Conservation (phyloP, 2,329 filamentous ascomycete species). For the Samsoniella hepiali region DNA sequence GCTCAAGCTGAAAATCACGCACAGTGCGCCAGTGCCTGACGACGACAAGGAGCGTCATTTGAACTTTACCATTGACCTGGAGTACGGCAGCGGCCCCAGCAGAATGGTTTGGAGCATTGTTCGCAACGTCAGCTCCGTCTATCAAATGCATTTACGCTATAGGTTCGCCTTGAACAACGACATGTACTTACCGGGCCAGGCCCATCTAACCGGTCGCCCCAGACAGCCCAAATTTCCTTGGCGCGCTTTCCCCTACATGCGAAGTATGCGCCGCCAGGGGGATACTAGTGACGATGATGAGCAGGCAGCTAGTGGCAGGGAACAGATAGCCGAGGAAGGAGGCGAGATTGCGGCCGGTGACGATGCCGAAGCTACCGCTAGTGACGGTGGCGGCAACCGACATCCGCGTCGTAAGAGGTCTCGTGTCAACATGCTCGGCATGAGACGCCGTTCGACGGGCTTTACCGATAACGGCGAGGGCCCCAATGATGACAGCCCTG, state of each 20-base stretch:
- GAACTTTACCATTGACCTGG: constrained; percentile 85
- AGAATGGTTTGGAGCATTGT: constrained; percentile 96
- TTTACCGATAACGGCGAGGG: constrained; percentile 38
- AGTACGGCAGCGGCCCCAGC: constrained; percentile 93
- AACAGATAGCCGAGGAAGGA: constrained; percentile 30
- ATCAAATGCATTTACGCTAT: constrained; percentile 91
- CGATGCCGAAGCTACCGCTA: constrained; percentile 52
- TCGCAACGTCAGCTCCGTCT: constrained; percentile 82
- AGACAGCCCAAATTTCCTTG: constrained; percentile 89
- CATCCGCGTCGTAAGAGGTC: constrained; percentile 45
- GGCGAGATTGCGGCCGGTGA: constrained; percentile 58
- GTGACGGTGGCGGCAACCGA: constrained; percentile 32
- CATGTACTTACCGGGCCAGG: constrained; percentile 69
- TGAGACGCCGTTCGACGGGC: constrained; percentile 52
- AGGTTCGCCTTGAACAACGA: constrained; percentile 82
- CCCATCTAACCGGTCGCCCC: constrained; percentile 63
- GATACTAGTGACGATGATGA: constrained; percentile 78
- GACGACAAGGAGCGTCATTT: constrained; percentile 68
- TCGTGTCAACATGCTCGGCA: constrained; percentile 51
- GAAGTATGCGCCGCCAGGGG: constrained; percentile 68
- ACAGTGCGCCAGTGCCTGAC: constrained; percentile 68
- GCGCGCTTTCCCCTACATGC: constrained; percentile 84
- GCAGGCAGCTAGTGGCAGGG: constrained; percentile 35
- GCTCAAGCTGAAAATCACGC: constrained; percentile 80
- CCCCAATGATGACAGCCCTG: constrained; percentile 48